These are phyloP conservation scores for Orbilia ellipsospora DNA, from an alignment of 2,329 filamentous ascomycete genomes.

Conservation along the genomic window DNA sequence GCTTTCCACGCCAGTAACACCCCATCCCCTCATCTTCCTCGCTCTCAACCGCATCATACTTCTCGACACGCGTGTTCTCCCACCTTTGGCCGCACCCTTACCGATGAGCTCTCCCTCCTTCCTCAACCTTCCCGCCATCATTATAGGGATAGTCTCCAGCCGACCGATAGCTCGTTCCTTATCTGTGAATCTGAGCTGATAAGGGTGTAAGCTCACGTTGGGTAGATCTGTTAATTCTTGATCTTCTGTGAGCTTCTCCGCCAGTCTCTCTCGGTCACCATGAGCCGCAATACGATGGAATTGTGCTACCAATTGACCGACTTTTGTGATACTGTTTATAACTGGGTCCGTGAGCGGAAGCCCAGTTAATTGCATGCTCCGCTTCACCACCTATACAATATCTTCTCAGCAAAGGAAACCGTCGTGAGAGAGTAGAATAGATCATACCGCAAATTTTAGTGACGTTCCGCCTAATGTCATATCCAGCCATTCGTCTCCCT, in stretches of 20 bases:
- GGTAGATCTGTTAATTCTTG: conserved; percentile 11
- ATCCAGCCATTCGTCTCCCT: conserved; percentile 38
- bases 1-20: conserved; percentile 43
- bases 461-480: conserved; percentile 25
- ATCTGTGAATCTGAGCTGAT: conserved; percentile 50
- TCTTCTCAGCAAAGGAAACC: neutral
- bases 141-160: conserved; percentile 50
- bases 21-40: conserved; percentile 48
- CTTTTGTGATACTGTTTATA: conserved; percentile 35
- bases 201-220: conserved; percentile 42
- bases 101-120: conserved; percentile 40
- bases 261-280: conserved; percentile 21
- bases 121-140: conserved; percentile 45
- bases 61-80: conserved; percentile 38
- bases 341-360: conserved; percentile 42
- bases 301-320: conserved; percentile 25
- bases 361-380: conserved; percentile 45
- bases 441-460: conserved; percentile 47
- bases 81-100: conserved; percentile 15
- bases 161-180: conserved; percentile 45
- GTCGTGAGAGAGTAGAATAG: neutral
- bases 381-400: conserved; percentile 32
- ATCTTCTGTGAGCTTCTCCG: conserved; percentile 25
- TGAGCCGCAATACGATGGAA: conserved; percentile 46
- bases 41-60: conserved; percentile 48